These are phyloP conservation scores for Marasmius oreades DNA, from an alignment of 1,284 basidiomycete genomes.

Conservation along the genomic window DNA sequence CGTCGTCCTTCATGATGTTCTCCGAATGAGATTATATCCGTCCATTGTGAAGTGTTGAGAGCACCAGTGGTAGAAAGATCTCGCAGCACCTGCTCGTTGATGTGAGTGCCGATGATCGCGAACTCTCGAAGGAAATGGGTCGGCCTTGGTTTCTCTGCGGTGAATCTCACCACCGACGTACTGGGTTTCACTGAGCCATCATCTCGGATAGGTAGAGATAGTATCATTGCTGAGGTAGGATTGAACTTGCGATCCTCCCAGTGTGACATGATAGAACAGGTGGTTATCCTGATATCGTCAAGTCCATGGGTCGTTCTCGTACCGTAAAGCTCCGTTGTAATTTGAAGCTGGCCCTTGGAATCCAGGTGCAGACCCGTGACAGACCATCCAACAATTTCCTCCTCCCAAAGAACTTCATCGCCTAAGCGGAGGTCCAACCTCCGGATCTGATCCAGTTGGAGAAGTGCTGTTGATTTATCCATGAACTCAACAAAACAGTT, in stretches of 20 bases:
- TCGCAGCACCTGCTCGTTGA: conserved; percentile 36
- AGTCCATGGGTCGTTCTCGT: conserved; percentile 15
- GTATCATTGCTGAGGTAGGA: neutral
- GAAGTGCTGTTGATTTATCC: conserved; percentile 43
- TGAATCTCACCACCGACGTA: neutral
- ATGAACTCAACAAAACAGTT: conserved; percentile 57
- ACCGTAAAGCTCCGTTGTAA: neutral
- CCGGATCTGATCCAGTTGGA: conserved; percentile 55
- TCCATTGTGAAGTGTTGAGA: conserved; percentile 60
- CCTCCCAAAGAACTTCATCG: conserved; percentile 32
- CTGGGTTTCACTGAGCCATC: neutral
- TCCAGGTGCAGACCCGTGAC: neutral
- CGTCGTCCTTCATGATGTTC: conserved; percentile 22
- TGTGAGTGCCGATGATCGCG: neutral
- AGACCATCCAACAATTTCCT: conserved; percentile 23
- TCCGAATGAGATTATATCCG: conserved; percentile 43
- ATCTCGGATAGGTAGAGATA: neutral
- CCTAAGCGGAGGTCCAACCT: conserved; percentile 43
- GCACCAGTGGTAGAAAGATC: conserved; percentile 58
- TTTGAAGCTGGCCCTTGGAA: neutral
- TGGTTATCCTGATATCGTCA: conserved; percentile 42
- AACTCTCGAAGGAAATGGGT: neutral
- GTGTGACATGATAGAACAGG: conserved; percentile 41
- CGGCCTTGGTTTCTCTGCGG: neutral
- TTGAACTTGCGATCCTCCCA: conserved; percentile 47